Evolutionary conservation across 2,329 filamentous ascomycete species (phyloP), one percentile per base, ranked within the genome.

Genomic region (Cyclaneusma minus): DNA sequence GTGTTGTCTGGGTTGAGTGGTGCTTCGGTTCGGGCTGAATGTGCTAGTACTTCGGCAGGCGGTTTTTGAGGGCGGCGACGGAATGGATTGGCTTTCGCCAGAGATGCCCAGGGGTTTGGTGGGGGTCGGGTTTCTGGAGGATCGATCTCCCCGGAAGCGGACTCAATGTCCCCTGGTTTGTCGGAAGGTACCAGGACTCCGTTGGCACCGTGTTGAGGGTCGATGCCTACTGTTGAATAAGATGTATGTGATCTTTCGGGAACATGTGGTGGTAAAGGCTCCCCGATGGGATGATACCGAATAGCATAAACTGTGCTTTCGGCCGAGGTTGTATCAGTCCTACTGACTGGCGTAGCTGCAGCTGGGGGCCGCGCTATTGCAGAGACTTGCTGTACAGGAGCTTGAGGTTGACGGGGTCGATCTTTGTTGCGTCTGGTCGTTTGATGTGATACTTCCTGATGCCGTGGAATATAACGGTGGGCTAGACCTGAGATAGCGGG

Each of bases 231-330:
- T n/a, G n/a, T n/a, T n/a, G n/a, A n/a, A n/a, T n/a, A n/a, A n/a
- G n/a, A n/a, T n/a, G n/a, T n/a, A n/a, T n/a, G n/a, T n/a, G n/a
- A n/a, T n/a, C n/a, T n/a, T n/a, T n/a, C n/a, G n/a, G n/a, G 22
- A 24, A 13, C 12, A 24, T 16, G 22, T 24, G 22, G 22, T 24
- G 25, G 25, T 21, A 56, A 55, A 10, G 56, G 54, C 30, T 69
- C 69, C 2, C 64, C 63, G 5, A 64, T 53, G 7, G 64, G 56
- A 29, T 71, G 67, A 35, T 74, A 74, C 27, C 68, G 57, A 18
- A 75, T 58, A 5, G 67, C 65, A 35, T 76, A 76, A 3, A 68
- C 62, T 1, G 69, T 75, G 43, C 68, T 74, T 22, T 67, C 68
- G 1, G 66, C 68, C 39, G 68, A 74, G 11, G 65, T 60, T 2